Base-by-base conservation (phyloP, 2,329 filamentous ascomycete genomes). In the Clonostachys rhizophaga region DNA sequence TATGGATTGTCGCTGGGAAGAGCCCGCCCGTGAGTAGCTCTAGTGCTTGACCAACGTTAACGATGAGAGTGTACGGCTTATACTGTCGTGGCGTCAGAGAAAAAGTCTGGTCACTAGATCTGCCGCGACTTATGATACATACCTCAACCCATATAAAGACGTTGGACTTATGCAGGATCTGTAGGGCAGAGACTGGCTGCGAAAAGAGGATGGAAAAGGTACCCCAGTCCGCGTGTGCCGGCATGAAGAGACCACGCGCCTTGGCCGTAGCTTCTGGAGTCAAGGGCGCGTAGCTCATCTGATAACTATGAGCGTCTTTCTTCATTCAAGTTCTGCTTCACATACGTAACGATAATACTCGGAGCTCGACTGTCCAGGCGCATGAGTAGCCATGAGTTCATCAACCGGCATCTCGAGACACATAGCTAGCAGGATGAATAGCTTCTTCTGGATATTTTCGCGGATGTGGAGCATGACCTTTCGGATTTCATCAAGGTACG, bases 181-280 rank as follows among this genome's bases (percentile, higher is more conserved):
- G 67, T 7, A 71, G 53, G 0, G 65, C 68, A 0, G 66, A 58
- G 9, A 71, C 62, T 17, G 66, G 61, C 47, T 70, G 67, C 16
- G 58, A 63, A 59, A 67, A 66, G 13, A 70, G 58, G 18, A 71
- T 58, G 0, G 66, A 70, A 37, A 67, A 55, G 6, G 62, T 64
- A 7, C 66, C 67, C 50, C 68, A 70, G 47, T 71, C 68, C 3
- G 67, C 69, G 54, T 71, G 68, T n/a, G 63, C 67, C 13, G 65
- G 58, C 4, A 66, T 62, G 57, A 63, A 69, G 14, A 66, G 62
- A 47, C 67, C 62, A 12, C 66, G 55, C 44, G 64, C 63, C 45
- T 62, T 64, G 34, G 58, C 57, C 42, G 67, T 65, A 12, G 66
- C 66, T 34, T 61, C 61, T 11, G 52, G 54, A 4, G 59, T 55